These are phyloP conservation scores for Aureobasidium sp. DNA, from an alignment of 2,329 filamentous ascomycete species.

Conservation along the genomic window DNA sequence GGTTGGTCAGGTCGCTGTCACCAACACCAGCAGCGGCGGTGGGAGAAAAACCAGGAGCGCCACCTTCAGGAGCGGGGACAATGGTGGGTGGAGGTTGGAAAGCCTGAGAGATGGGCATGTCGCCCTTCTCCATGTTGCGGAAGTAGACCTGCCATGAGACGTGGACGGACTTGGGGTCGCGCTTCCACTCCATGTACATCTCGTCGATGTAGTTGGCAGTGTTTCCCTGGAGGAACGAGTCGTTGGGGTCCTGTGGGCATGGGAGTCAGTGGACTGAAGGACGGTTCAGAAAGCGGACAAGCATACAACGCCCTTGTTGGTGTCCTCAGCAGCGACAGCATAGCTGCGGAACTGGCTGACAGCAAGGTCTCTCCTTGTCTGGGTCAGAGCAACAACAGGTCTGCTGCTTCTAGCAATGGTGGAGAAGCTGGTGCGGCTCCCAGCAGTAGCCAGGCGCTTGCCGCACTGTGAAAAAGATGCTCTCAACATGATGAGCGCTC, in stretches of 20 bases:
- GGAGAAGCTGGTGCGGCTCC: conserved; percentile 33
- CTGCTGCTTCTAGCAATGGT: conserved; percentile 27
- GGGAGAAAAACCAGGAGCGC: conserved; percentile 61
- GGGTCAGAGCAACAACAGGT: conserved; percentile 32
- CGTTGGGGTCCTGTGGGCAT: conserved; percentile 62
- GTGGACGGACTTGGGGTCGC: conserved; percentile 87
- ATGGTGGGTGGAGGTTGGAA: conserved; percentile 94
- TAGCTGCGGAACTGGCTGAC: conserved; percentile 44
- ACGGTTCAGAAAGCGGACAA: neutral
- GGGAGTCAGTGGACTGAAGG: conserved; percentile 18
- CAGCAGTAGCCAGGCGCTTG: conserved; percentile 50
- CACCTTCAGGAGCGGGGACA: conserved; percentile 71
- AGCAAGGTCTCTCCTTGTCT: conserved; percentile 40
- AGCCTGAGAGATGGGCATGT: conserved; percentile 95
- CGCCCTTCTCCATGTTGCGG: conserved; percentile 96
- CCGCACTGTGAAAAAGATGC: conserved; percentile 57
- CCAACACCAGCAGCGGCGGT: conserved; percentile 55
- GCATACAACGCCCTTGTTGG: conserved; percentile 52
- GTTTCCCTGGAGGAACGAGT: conserved; percentile 94
- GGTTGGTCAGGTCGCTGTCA: conserved; percentile 80
- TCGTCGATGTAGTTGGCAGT: conserved; percentile 99
- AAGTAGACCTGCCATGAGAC: conserved; percentile 99
- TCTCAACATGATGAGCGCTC: conserved; percentile 55
- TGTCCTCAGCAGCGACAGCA: conserved; percentile 51
- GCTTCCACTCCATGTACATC: conserved; percentile 98